Evolutionary conservation across 2,329 filamentous ascomycete species (phyloP), one percentile per base, ranked within the genome.

Genomic region (Epichloe sylvatica): DNA sequence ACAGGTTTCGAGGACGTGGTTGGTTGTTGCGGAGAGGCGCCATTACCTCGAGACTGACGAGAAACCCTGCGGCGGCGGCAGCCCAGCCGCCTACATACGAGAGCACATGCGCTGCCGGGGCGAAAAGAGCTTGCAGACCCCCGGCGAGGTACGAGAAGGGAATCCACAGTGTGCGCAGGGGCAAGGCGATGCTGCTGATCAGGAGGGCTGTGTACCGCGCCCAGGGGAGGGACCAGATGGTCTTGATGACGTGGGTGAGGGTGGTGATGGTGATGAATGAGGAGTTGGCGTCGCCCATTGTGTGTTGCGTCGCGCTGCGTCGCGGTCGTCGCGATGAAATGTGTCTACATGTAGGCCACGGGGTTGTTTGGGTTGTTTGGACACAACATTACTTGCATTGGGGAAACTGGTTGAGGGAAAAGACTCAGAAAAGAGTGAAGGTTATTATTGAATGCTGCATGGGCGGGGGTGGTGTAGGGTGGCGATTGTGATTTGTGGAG

Each of bases 171-270:
- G 39, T n/a, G 30, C 43, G 47, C 12, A 52, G 23, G 13, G 50
- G 50, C 17, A 49, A 37, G 4, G 43, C 4, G 30, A 51, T 15
- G 46, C 63, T 36, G 46, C 50, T 53, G 33, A n/a, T 56, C 46
- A 63, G 30, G 17, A 51, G 52, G 34, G 53, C 55, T 45, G 61
- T 46, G 56, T 56, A 50, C 13, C 55, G 53, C 30, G 58, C 50
- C 59, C 63, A 66, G 45, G 53, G 57, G 51, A 68, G 55, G 46
- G 54, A 56, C 51, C 55, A 47, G 51, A 60, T n/a, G 49, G 58
- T 56, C 49, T 54, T 52, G 43, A 62, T 54, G 54, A 62, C 36
- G 51, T 59, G 51, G 35, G 47, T 51, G 50, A 65, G 23, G 39
- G 59, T 52, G 49, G 61, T 56, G 17, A 17, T 17, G 17, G 17